Evolutionary conservation across 768 basidiomycete species (phyloP).

Genomic region (Trametes cubensis): DNA sequence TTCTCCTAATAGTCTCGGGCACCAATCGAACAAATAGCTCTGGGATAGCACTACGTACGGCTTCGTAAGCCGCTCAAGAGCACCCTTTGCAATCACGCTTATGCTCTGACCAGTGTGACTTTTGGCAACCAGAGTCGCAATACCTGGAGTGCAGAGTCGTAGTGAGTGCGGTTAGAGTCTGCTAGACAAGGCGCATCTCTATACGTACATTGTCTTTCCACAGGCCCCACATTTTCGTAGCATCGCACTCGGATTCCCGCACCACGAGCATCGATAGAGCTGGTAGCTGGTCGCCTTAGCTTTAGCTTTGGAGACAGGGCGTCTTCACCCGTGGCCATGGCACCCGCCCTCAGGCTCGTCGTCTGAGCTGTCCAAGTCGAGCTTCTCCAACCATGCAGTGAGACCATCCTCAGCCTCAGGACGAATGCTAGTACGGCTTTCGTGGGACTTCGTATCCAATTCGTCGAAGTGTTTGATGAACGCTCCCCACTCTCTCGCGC

Average conservation of each 20-base stretch:
- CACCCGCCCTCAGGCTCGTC: background rate
- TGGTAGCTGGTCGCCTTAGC: background rate
- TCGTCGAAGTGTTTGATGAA: conserved; percentile 11
- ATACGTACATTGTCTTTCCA: conserved; percentile 40
- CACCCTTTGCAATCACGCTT: conserved; percentile 35
- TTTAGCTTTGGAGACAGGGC: background rate
- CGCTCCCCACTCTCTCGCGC: conserved; percentile 48
- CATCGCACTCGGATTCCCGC: conserved; percentile 62
- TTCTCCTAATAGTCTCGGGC: too few relatives aligned
- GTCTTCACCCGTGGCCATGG: background rate
- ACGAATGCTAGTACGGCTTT: too few relatives aligned
- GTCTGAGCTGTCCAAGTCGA: conserved; percentile 12
- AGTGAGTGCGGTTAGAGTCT: conserved; percentile 28
- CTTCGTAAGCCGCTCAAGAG: background rate
- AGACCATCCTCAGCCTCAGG: conserved; percentile 5
- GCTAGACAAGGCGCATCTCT: background rate
- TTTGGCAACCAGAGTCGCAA: conserved; percentile 47
- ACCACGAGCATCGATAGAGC: conserved; percentile 55
- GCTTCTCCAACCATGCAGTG: conserved; percentile 8
- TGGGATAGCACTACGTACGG: background rate
- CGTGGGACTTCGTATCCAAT: background rate
- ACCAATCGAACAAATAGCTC: too few relatives aligned
- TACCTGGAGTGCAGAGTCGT: conserved; percentile 27
- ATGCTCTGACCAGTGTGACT: conserved; percentile 40
- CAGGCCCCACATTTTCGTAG: conserved; percentile 51